Base-by-base conservation (phyloP, 768 basidiomycete species). In the Russula abietina region DNA sequence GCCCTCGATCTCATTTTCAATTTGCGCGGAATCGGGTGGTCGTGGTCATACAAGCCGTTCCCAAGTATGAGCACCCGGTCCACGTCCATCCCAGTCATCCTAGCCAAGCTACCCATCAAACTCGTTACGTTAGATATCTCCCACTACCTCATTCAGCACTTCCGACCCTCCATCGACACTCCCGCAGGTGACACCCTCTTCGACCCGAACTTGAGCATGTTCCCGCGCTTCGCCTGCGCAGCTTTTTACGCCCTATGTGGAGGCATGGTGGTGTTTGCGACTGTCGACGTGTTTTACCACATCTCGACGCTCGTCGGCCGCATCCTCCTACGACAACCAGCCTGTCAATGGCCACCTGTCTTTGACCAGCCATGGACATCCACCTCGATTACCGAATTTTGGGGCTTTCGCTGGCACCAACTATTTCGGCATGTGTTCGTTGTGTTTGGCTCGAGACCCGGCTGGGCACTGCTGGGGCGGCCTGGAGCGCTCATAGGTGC, bases 401-500 rank as follows among this genome's bases (percentile, higher is more conserved):
- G 78, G 78, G 62, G 70, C 16, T 65, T 63, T 16, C 69, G 76
- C 12, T 80, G 79, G 78, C 78, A 79, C 55, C 75, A 76, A 55
- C 67, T 61, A 41, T 69, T 73, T 59, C 73, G 77, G 22, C 71
- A 64, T 6, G 39, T 48, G 0, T 77, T 78, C 60, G 50, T 75
- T 53, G 43, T 65, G 16, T 24, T 74, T 3, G 78, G 77, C 24
- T 70, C 69, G 2, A 58, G 57, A 8, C 76, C 73, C 0, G 56
- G 82, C 26, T 69, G 70, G 32, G 68, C 68, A 57, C 60, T 82
- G 4, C 67, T 81, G n/a, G 85, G 87, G 12, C 78, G 78, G n/a
- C 59, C 70, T 4, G 85, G 83, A 8, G 73, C 70, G 5, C 73
- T 88, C 5, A 54, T 88, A 2, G 86, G 85, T 6, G 80, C 79